Base-by-base conservation (phyloP, 306 rosid species). In the Sindora glabra region DNA sequence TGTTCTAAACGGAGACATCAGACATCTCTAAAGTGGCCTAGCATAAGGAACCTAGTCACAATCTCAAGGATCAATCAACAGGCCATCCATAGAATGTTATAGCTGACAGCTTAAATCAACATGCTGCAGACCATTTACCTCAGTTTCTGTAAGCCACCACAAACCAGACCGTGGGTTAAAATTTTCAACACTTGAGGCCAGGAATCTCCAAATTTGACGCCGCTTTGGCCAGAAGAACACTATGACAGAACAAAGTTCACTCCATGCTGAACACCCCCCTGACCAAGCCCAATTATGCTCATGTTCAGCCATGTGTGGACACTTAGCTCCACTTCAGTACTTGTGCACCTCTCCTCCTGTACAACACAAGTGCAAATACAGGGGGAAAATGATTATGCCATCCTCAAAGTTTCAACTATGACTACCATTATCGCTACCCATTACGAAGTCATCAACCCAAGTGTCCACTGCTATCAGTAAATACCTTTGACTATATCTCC, bases 341-440 rank as follows among this genome's bases (percentile, higher is more conserved):
- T 78, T 55, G 73, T 53, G 94, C 96, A 89, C 77, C 83, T 78
- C 78, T 77, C 90, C 89, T 90, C 99, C 97, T 89, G 99, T 92
- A 82, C 95, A 92, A 83, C 99, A 94, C 97, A 94, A 94, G 97
- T 91, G 89, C 95, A 94, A 94, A 94, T 94, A 86, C 90, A 94
- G 97, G 99, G 85, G 94, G 90, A 82, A 89, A 92, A 86, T 86
- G 95, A 82, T 89, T 94, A 94, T 94, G 87, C 95, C 97, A 94
- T 76, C 77, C 69, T 89, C 88, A 89, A 89, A 89, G 83, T 81
- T 79, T 85, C 83, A 72, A 94, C 90, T 86, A 83, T 84, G 85
- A 85, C 89, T 92, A 89, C 75, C 78, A 89, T 79, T 92, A 90
- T 56, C 74, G 80, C 96, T 86, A 91, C 80, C 83, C 91, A 83